Base-by-base conservation (phyloP, 2,329 filamentous ascomycete genomes). In the Chaetomiaceae sp. region DNA sequence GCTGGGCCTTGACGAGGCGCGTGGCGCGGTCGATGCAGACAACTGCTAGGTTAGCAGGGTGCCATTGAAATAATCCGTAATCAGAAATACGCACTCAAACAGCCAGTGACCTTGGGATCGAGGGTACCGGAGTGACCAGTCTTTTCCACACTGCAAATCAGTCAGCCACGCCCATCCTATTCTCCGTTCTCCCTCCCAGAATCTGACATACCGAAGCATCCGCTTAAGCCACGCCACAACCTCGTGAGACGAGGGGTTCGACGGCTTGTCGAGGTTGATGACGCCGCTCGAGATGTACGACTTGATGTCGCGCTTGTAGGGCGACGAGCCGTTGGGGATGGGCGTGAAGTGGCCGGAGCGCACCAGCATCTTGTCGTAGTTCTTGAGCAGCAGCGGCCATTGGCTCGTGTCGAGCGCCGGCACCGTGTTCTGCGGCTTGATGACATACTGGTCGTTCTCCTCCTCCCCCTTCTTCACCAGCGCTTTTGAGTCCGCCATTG, bases 191-290 rank as follows among this genome's bases (percentile, higher is more conserved):
- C 43, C 20, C 17, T 19, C 19, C 31, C 25, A 38, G 5, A 17
- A 22, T 6, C 15, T 20, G 47, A 68, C 74, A 61, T 83, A 91
- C 87, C 88, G 86, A 53, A 99, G 81, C 67, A 97, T 97, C 66
- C 92, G 87, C 86, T 99, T 99, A 65, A 97, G 88, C 94, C 94
- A 99, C 63, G 94, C 92, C 68, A 99, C 94, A 62, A 99, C 94
- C 80, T 99, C 94, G 81, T 99, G 94, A 68, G 88, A 94, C 63
- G 91, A 96, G 51, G 92, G 92, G 78, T 99, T 99, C 49, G 91
- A 95, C 54, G 92, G 94, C 79, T 95, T 95, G 77, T 95, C 89
- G 64, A 96, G 85, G 78, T 99, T 99, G 76, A 99, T 97, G 55
- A 99, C 92, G 75, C 94, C 94, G 60, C 90, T 95, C 72, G 88